These are phyloP conservation scores for Cruciata laevipes DNA, from an alignment of 257 asterid species.

Conservation along the genomic window DNA sequence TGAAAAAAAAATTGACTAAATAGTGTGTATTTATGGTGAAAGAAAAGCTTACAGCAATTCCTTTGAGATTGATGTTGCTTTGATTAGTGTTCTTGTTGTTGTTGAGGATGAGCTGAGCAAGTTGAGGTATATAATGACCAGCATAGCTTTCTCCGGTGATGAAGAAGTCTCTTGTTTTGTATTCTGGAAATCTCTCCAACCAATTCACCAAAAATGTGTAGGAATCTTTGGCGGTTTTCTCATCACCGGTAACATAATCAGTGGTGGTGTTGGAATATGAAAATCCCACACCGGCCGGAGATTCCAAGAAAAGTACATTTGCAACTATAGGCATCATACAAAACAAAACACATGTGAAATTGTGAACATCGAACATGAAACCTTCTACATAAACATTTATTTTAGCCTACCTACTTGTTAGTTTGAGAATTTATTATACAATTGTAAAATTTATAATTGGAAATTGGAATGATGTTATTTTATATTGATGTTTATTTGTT, in stretches of 20 bases:
- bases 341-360: too few species aligned
- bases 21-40: neutral
- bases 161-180: constrained; percentile 45
- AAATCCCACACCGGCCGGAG: constrained; percentile 76
- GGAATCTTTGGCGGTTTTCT: constrained; percentile 43
- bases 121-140: constrained; percentile 69
- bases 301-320: constrained; percentile 55
- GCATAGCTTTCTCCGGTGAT: constrained; percentile 64
- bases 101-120: constrained; percentile 47
- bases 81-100: constrained; percentile 41
- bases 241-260: constrained; percentile 48
- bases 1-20: neutral
- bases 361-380: too few species aligned
- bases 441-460: too few species aligned
- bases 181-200: constrained; percentile 62
- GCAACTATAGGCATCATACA: constrained; percentile 40
- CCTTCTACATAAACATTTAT: too few species aligned
- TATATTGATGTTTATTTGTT: too few species aligned
- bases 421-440: too few species aligned
- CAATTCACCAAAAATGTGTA: constrained; percentile 52
- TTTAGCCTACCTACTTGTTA: neutral
- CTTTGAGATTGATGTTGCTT: constrained; percentile 47
- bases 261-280: constrained; percentile 57
- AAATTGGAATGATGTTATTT: too few species aligned
- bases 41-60: constrained; percentile 49